Base-by-base conservation (phyloP, 2,329 filamentous ascomycete genomes). In the Huntiella decipiens region DNA sequence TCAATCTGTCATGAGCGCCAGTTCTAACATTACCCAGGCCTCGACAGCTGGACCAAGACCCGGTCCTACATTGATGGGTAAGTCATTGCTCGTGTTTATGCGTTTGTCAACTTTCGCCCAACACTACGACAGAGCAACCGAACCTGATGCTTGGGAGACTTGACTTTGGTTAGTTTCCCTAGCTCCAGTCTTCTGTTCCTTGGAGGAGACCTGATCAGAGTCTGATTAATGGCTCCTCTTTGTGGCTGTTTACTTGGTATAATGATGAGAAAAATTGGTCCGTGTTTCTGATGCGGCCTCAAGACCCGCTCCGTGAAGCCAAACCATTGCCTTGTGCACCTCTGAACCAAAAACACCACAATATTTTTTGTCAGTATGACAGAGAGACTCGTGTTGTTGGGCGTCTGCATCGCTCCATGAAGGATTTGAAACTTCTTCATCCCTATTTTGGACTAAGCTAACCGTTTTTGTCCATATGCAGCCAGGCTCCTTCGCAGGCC, bases 221-320 rank as follows among this genome's bases (percentile, higher is more conserved):
- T 28, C 22, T 28, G 22, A 10, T 10, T 28, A 10, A 7, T 28
- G 22, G 22, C 22, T 28, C 22, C 8, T 28, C 22, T 28, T 28
- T 28, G 22, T 40, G n/a, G 6, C 12, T 43, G 31, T 35, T 17
- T 33, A 3, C 16, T 39, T 43, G 51, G 40, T 47, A 51, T 51
- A 31, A 43, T 52, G 82, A 87, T 86, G 82, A 87, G 71, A 81
- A 72, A 70, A 70, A 78, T 87, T 87, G 81, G 83, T 88, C 83
- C 82, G 82, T 88, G 82, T 91, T 88, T 77, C 83, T 74, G 81
- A 88, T 43, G 79, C 77, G 78, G 80, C 75, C 73, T 85, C 82
- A 88, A 88, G 82, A 87, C 81, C 82, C 80, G 78, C 76, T 43
- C 66, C 68, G 61, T 73, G 81, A 83, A 84, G 73, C 82, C 83